Evolutionary conservation across 2,329 filamentous ascomycete species (phyloP), one percentile per base, ranked within the genome.

Genomic region (Penicillium sp.): DNA sequence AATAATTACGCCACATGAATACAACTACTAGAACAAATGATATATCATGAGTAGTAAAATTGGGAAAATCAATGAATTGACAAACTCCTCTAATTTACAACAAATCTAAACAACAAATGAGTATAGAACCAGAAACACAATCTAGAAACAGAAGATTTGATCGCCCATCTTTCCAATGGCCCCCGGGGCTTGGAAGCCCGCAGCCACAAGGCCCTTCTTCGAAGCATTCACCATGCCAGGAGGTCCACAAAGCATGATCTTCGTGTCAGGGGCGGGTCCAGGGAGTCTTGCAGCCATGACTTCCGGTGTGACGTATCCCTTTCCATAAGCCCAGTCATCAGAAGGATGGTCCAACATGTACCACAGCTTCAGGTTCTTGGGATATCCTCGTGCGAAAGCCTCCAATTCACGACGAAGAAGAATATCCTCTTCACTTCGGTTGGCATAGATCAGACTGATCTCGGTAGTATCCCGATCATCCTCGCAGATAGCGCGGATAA

Each of bases 401-500:
- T 87, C 83, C n/a, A 81, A 64, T 47, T 79, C 72, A 4, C 72
- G 66, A 19, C 64, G 65, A 18, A 81, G 61, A 41, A 82, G 57
- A 35, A 82, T 80, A 41, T 81, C 79, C 4, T 61, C 64, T 58
- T 81, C 75, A 3, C 64, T 68, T 56, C 77, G 78, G 51, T 81
- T 82, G 1, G 76, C 79, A 56, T 82, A 77, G 2, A 81, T 65
- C 0, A 79, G 72, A 39, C 74, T 80, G 47, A 86, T 67, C 58
- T 81, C 70, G 1, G 84, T 87, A 0, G 73, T 74, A 59, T 87
- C 84, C 7, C 68, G 70, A 16, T 56, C 47, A 51, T 86, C 80
- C 63, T 85, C 83, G 62, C 82, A 84, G 52, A 86, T 83, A 40
- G 83, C 82, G 3, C 83, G 79, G 63, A 86, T 84, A 3, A 87